Evolutionary conservation across 257 asterid species (phyloP).

Genomic region (Nemophila menziesii): DNA sequence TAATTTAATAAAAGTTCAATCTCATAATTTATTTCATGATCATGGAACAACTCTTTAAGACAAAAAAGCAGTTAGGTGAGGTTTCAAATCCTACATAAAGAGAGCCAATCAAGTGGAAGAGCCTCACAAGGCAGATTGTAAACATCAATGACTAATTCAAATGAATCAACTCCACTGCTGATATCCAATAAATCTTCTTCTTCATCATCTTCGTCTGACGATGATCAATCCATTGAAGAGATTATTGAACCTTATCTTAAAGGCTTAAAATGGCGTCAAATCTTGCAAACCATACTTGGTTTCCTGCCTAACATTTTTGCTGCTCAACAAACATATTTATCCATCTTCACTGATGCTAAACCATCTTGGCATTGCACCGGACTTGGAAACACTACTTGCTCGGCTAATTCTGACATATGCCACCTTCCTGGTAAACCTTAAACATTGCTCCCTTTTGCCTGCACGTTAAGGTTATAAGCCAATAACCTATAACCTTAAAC

Average conservation of each 20-base stretch:
- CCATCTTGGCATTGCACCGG: slow-evolving; percentile 36
- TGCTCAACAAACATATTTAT: slow-evolving; percentile 38
- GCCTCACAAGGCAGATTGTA: too few species aligned
- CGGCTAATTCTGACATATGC: slow-evolving; percentile 16
- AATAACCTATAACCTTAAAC: too few species aligned
- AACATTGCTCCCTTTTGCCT: too few species aligned
- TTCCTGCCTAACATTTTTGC: slow-evolving; percentile 37
- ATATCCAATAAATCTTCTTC: background rate
- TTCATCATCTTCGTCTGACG: background rate
- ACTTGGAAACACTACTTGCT: slow-evolving; percentile 1
- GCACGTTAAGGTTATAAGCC: too few species aligned
- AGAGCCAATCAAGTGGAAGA: too few species aligned
- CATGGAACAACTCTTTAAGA: too few species aligned
- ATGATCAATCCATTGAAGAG: slow-evolving; percentile 9
- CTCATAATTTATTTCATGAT: too few species aligned
- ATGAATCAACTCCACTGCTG: too few species aligned
- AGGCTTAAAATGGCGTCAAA: slow-evolving; percentile 18
- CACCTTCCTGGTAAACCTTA: slow-evolving; percentile 19
- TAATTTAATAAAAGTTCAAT: too few species aligned
- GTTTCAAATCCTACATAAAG: too few species aligned
- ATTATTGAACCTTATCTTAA: slow-evolving; percentile 12
- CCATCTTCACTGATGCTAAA: slow-evolving; percentile 31
- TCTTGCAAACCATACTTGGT: slow-evolving; percentile 22
- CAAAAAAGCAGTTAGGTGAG: too few species aligned
- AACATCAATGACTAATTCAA: too few species aligned